phyloP scores from a whole-genome alignment of 2,329 filamentous ascomycete genomes.

The Aspergillus amoenus region DNA sequence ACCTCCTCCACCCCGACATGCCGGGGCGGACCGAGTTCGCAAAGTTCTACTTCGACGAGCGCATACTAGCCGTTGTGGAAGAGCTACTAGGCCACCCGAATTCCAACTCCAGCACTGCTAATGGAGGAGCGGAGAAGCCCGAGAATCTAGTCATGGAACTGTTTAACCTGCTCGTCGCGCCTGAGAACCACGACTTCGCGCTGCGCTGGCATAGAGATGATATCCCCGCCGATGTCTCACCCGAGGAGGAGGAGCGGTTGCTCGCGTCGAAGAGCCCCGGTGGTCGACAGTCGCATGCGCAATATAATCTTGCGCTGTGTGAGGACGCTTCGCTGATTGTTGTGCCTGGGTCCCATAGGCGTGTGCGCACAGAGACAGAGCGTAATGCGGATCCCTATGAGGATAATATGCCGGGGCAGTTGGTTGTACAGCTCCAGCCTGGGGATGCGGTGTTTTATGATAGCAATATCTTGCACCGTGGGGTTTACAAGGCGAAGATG shows the following conservation, averaged over 20 bases:
- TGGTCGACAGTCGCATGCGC: slow-evolving; percentile 65
- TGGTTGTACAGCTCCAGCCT: slow-evolving; percentile 64
- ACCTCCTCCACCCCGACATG: slow-evolving; percentile 73
- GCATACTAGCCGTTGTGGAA: slow-evolving; percentile 62
- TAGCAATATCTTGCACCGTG: slow-evolving; percentile 72
- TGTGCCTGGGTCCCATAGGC: slow-evolving; percentile 72
- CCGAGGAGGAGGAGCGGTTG: slow-evolving; percentile 65
- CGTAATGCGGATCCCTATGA: slow-evolving; percentile 67
- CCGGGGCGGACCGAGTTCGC: slow-evolving; percentile 63
- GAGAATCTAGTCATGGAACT: slow-evolving; percentile 73
- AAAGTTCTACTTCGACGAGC: slow-evolving; percentile 68
- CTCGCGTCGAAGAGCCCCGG: slow-evolving; percentile 52
- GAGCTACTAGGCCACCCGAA: slow-evolving; percentile 47
- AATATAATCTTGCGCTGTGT: slow-evolving; percentile 84
- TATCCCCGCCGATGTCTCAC: slow-evolving; percentile 63
- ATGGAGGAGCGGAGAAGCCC: slow-evolving; percentile 15
- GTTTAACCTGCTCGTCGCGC: slow-evolving; percentile 80
- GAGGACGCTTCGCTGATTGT: slow-evolving; percentile 73
- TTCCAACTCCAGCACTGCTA: slow-evolving; percentile 16
- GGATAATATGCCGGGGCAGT: slow-evolving; percentile 59
- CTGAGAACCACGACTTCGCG: slow-evolving; percentile 65
- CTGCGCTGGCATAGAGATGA: slow-evolving; percentile 87
- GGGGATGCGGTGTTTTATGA: slow-evolving; percentile 87
- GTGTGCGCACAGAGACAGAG: slow-evolving; percentile 70
- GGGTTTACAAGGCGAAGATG: slow-evolving; percentile 41